Conservation (phyloP, 1,284 basidiomycete species). For the Termitomyces sp. region DNA sequence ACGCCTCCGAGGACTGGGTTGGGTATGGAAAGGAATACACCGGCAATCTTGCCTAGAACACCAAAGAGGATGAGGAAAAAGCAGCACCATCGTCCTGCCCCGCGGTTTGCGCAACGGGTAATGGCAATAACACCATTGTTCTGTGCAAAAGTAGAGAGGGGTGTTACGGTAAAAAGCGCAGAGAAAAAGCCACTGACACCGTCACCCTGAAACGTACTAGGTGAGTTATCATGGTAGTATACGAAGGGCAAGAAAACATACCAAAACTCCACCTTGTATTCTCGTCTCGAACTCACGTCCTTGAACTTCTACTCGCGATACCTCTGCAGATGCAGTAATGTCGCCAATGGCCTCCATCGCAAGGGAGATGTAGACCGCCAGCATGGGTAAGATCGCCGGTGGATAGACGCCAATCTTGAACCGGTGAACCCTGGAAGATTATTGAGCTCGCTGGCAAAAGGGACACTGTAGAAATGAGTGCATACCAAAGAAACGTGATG, state of each 20-base stretch:
- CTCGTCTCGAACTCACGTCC: constrained; percentile 74
- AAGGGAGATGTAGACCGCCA: constrained; percentile 74
- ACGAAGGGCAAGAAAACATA: constrained; percentile 28
- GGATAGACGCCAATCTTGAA: constrained; percentile 80
- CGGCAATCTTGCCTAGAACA: constrained; percentile 74
- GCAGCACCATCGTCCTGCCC: constrained; percentile 71
- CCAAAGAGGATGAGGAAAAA: constrained; percentile 70
- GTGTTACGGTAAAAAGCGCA: constrained; percentile 77
- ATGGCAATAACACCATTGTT: constrained; percentile 81
- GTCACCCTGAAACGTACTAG: constrained; percentile 45
- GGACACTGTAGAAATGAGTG: neutral
- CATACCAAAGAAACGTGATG: constrained; percentile 75
- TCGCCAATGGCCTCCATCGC: constrained; percentile 87
- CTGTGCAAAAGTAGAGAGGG: constrained; percentile 78
- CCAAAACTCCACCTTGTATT: constrained; percentile 81
- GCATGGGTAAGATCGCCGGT: constrained; percentile 78
- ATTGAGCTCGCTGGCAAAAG: neutral
- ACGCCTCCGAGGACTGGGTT: constrained; percentile 81
- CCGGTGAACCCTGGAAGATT: constrained; percentile 54
- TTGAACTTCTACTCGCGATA: constrained; percentile 64
- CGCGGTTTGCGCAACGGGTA: constrained; percentile 72
- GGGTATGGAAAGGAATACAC: constrained; percentile 77
- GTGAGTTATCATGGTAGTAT: neutral
- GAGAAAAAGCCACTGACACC: constrained; percentile 72
- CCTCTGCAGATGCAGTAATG: constrained; percentile 81